These are phyloP conservation scores for Cladosporium sp. DNA, from an alignment of 2,329 filamentous ascomycete genomes.

Conservation along the genomic window DNA sequence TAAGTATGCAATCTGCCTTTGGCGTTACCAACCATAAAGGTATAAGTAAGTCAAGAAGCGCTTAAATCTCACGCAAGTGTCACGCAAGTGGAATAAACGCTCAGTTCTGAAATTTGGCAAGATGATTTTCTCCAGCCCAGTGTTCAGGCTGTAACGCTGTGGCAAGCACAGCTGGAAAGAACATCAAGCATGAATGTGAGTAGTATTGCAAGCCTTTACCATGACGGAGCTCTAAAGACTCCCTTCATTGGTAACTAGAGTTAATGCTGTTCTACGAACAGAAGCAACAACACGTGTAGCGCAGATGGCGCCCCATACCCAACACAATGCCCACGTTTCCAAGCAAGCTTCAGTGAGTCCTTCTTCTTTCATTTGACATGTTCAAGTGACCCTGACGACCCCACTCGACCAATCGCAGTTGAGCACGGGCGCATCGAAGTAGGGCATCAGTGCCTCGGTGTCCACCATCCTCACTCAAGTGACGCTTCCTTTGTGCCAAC, in stretches of 20 bases:
- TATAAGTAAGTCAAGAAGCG: background rate
- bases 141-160: background rate
- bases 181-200: background rate
- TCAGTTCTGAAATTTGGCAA: background rate
- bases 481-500: conserved; percentile 11
- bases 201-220: background rate
- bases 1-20: background rate
- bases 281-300: background rate
- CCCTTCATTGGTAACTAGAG: background rate
- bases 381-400: background rate
- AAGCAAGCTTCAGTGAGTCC: background rate
- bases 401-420: background rate
- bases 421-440: background rate
- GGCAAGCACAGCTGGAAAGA: background rate
- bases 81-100: background rate
- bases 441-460: background rate
- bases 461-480: background rate
- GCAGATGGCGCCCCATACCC: background rate
- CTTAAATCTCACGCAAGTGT: background rate
- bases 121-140: background rate
- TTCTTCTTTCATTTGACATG: background rate
- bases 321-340: background rate
- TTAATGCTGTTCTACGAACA: background rate
- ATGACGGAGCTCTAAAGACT: background rate
- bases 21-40: background rate